Evolutionary conservation across 768 basidiomycete species (phyloP).

Genomic region (Trametopsis cervina): DNA sequence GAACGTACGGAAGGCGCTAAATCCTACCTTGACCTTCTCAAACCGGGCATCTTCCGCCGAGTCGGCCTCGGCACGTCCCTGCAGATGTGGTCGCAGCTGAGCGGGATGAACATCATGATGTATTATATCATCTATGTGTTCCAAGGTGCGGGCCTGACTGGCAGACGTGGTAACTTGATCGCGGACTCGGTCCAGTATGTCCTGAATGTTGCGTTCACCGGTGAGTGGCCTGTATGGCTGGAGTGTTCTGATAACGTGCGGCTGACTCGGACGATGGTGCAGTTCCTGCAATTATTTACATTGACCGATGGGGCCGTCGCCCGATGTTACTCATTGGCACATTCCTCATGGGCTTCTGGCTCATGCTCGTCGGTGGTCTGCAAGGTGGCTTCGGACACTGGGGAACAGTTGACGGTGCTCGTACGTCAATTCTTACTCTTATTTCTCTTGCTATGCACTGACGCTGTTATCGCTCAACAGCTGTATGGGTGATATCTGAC

Average conservation of each 20-base stretch:
- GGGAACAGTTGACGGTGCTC: slow-evolving; percentile 36
- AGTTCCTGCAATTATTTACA: slow-evolving; percentile 49
- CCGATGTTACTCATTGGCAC: slow-evolving; percentile 66
- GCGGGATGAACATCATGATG: slow-evolving; percentile 83
- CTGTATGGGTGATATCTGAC: slow-evolving; percentile 54
- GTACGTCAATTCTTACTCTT: slow-evolving; percentile 18
- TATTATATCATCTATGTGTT: slow-evolving; percentile 65
- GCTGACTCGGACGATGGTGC: too few species aligned
- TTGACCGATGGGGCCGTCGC: slow-evolving; percentile 75
- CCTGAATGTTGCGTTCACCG: slow-evolving; percentile 34
- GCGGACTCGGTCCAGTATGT: slow-evolving; percentile 61
- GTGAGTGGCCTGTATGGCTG: slow-evolving; percentile 3
- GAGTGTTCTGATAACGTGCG: neutral
- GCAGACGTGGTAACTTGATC: slow-evolving; percentile 66
- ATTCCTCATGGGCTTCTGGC: slow-evolving; percentile 67
- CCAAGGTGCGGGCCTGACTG: slow-evolving; percentile 71
- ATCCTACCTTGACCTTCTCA: slow-evolving; percentile 59
- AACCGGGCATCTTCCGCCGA: slow-evolving; percentile 60
- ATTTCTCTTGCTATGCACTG: neutral
- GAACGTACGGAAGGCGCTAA: slow-evolving; percentile 69
- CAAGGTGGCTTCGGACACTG: slow-evolving; percentile 63
- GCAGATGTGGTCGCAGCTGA: slow-evolving; percentile 77
- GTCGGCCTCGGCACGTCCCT: slow-evolving; percentile 63
- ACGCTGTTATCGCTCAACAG: slow-evolving; percentile 3
- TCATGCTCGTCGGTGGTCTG: slow-evolving; percentile 71